Evolutionary conservation across 2,329 filamentous ascomycete genomes (phyloP), one percentile per base, ranked within the genome.

Genomic region (Myriosclerotinia scirpicola): DNA sequence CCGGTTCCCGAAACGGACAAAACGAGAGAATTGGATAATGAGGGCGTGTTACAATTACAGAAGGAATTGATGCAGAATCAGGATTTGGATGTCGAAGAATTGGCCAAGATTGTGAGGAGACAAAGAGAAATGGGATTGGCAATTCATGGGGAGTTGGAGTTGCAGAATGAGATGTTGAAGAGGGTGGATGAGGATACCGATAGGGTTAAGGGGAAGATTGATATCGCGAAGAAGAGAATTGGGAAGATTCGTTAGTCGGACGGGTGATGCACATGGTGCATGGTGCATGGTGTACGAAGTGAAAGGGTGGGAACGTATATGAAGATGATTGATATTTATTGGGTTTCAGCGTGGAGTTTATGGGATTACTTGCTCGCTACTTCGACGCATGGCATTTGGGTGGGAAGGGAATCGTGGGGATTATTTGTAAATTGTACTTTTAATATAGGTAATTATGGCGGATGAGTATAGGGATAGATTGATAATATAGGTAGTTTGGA

Each of bases 91-190:
- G 84, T 95, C 3, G 84, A 90, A 22, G 82, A 86, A 71, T 79
- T 95, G 65, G 83, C 85, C 1, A 86, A 85, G 70, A 88, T 92
- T 58, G 88, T 94, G 56, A 81, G 87, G 58, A 81, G 89, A 67
- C 89, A 94, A 80, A 88, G 85, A 74, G 88, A 93, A 78, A 91
- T 94, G 85, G 91, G 91, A 0, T 80, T 91, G 56, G 84, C 87
- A 66, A 93, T 95, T 74, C 85, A 91, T 70, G 84, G 88, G 60
- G 91, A 94, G 80, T 82, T 93, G 66, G 84, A 87, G 64, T 78
- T 85, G 71, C 90, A 94, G 80, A 90, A 87, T 65, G 83, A 86
- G 76, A 85, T 92, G 84, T 80, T 95, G 40, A 84, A 86, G 15
- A 77, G 86, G 71, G 75, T 93, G 69, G 87, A 89, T 69, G 81